Evolutionary conservation across 2,329 filamentous ascomycete species (phyloP), one percentile per base, ranked within the genome.

Genomic region (Alternaria rosae): DNA sequence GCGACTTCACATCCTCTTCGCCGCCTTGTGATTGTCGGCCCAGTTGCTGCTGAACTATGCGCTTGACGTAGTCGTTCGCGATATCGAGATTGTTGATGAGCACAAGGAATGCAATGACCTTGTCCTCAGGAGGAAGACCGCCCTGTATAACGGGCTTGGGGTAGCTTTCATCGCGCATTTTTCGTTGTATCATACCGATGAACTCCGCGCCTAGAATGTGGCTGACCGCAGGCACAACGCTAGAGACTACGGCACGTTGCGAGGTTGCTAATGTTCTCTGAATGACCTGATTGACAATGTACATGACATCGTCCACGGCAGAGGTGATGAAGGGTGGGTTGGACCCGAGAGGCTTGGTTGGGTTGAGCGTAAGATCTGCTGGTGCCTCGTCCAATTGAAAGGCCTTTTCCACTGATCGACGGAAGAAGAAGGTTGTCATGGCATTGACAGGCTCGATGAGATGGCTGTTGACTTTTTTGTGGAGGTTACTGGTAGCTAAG

Each of bases 281-380:
- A 8, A 98, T 85, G 32, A 98, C 91, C 53, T 94, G 91, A 76
- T 96, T 97, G 76, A 97, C 92, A 71, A 99, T 97, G 80, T 98
- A 99, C 94, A 99, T 98, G 74, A 98, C 93, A 81, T 97, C 95
- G 82, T 99, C 95, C 9, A 99, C 94, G 0, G 94, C 94, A 2
- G 94, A 93, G 44, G 95, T 94, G 72, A 99, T 97, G 75, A 92
- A 96, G 1, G 95, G 95, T 3, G 93, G 87, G 70, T 93, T 93
- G 60, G 89, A 87, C 54, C 91, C 88, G 44, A 97, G 84, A 4
- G 90, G 85, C 73, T 86, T 91, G 72, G 86, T 89, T 43, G 90
- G 84, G 74, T 90, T 92, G 32, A 99, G 84, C 0, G 92, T 91
- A 20, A 99, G 83, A 20, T 93, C 93, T 1, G 85, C 82, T 0